These are phyloP conservation scores for Spathaspora passalidarum DNA, from an alignment of 805 yeast species.

Conservation along the genomic window DNA sequence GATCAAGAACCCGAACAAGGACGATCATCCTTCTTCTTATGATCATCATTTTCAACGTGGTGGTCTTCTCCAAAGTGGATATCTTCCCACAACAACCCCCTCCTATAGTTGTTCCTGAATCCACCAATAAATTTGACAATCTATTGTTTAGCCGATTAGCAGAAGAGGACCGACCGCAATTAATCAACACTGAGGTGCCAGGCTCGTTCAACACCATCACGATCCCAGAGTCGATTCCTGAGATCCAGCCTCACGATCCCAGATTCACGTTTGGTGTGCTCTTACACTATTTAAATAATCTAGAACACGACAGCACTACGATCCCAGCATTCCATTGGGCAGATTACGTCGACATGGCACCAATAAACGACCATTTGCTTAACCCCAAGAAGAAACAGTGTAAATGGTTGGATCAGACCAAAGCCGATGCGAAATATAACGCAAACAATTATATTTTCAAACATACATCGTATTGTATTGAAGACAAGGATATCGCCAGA, in stretches of 20 bases:
- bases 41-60: not conserved
- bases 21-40: not conserved
- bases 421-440: conserved; percentile 8
- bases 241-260: conserved; percentile 23
- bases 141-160: not conserved
- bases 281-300: conserved; percentile 15
- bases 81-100: not conserved
- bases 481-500: conserved; percentile 18
- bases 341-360: conserved; percentile 27
- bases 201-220: not conserved
- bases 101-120: not conserved
- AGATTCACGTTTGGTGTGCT: conserved; percentile 24
- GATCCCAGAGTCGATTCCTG: not conserved
- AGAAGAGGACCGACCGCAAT: not conserved
- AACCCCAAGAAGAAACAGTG: conserved; percentile 16
- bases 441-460: conserved; percentile 12
- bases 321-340: conserved; percentile 31
- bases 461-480: conserved; percentile 21
- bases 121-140: not conserved
- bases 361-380: conserved; percentile 15
- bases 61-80: not conserved
- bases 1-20: not conserved
- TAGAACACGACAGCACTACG: conserved; percentile 5
- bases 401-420: conserved; percentile 15
- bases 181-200: not conserved